Conservation (phyloP, 169 alveolate species). For the Fabrea salina region DNA sequence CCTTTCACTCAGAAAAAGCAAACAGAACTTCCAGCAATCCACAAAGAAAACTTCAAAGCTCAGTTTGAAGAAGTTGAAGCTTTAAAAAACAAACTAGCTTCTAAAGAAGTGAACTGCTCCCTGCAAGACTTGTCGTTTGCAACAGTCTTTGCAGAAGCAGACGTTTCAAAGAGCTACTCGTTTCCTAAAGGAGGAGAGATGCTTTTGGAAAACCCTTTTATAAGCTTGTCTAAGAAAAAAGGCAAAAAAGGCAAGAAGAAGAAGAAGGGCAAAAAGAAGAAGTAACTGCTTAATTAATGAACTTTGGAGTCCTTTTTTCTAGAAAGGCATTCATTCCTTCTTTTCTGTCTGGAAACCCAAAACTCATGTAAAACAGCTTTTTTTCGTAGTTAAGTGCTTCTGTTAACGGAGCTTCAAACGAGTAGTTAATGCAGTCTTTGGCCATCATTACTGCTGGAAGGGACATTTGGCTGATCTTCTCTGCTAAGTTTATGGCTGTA, state of each 20-base stretch:
- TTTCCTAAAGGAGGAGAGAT: conserved; percentile 6
- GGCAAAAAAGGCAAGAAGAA: background rate
- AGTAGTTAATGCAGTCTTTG: conserved; percentile 30
- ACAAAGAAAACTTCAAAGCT: background rate
- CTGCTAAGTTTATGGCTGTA: background rate
- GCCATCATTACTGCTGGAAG: conserved; percentile 41
- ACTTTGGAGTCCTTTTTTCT: conserved; percentile 44
- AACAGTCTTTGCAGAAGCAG: background rate
- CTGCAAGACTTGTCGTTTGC: background rate
- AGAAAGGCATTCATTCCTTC: conserved; percentile 58
- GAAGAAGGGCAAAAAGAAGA: background rate
- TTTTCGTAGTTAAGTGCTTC: conserved; percentile 46
- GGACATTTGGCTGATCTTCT: conserved; percentile 30
- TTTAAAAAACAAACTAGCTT: background rate
- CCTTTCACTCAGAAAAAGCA: background rate
- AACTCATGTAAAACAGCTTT: conserved; percentile 31
- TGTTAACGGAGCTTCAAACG: conserved; percentile 29
- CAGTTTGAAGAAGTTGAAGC: background rate
- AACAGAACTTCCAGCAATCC: background rate
- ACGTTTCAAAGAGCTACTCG: background rate
- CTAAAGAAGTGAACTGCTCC: background rate
- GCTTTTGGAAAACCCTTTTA: background rate
- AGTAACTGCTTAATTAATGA: no score
- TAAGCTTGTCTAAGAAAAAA: background rate
- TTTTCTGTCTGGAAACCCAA: conserved; percentile 39